Evolutionary conservation across 1,284 basidiomycete genomes (phyloP).

Genomic region (Heterobasidion irregulare): DNA sequence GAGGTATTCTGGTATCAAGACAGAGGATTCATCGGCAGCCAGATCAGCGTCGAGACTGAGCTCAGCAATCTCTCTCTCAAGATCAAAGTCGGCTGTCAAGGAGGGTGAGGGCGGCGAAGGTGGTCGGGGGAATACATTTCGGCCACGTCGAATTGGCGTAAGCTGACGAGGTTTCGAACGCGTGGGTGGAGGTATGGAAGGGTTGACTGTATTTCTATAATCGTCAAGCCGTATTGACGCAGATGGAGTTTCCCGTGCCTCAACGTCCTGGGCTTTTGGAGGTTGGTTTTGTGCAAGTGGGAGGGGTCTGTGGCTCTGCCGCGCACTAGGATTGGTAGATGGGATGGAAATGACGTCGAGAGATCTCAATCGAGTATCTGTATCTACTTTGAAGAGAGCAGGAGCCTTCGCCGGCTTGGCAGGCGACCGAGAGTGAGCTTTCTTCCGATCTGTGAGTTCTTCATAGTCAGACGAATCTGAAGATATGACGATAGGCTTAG

Average conservation of each 20-base stretch:
- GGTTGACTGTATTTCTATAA: background rate
- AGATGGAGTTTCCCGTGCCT: background rate
- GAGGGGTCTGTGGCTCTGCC: background rate
- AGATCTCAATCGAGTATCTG: background rate
- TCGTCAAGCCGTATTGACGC: constrained; percentile 2
- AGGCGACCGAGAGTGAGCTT: background rate
- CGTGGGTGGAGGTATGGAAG: constrained; percentile 23
- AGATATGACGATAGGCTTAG: constrained; percentile 23
- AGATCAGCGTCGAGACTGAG: constrained; percentile 29
- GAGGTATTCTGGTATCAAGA: constrained; percentile 38
- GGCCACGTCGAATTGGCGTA: constrained; percentile 55
- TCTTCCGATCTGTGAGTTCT: background rate
- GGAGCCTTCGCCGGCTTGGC: background rate
- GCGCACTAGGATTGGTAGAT: background rate
- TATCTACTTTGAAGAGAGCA: background rate
- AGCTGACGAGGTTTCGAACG: constrained; percentile 40
- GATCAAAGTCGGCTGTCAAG: constrained; percentile 37
- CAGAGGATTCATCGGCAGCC: constrained; percentile 7
- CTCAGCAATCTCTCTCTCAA: constrained; percentile 48
- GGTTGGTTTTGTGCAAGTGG: background rate
- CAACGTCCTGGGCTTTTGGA: background rate
- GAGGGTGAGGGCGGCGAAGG: constrained; percentile 44
- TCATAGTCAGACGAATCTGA: constrained; percentile 26
- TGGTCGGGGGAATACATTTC: constrained; percentile 33
- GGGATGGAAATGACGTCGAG: background rate